Evolutionary conservation across 2,329 filamentous ascomycete genomes (phyloP), one percentile per base, ranked within the genome.

Genomic region (Penicillium sp.): DNA sequence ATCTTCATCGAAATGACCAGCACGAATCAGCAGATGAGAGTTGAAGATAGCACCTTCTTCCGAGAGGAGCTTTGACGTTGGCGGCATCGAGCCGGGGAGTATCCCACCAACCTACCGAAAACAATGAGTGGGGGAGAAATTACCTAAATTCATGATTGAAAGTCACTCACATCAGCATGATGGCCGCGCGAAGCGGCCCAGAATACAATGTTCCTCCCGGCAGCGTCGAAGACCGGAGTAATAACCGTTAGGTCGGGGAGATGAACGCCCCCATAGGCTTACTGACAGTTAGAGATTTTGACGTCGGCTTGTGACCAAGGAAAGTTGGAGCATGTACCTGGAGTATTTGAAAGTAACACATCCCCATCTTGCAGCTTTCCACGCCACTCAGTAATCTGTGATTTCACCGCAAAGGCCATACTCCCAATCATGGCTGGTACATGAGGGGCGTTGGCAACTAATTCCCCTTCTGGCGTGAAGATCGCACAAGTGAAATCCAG

Each of bases 401-500:
- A 84, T 53, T 78, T 76, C 3, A 89, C 84, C 48, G 85, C 88
- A 5, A 83, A 88, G 6, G 82, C 84, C 85, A 89, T 88, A 41
- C 48, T 21, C 85, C 86, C 6, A 89, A 71, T 37, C 32, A 62
- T 89, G 84, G 0, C 84, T 0, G 87, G 87, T 12, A 91, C 70
- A 73, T 90, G 85, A 0, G 87, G 86, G 22, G 86, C 77, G 52
- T 72, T 72, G 3, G 69, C 69, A 1, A 90, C 85, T 1, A 90
- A 72, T 0, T 83, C 83, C 17, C 86, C 86, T 6, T 80, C 78
- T 0, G 80, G 77, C 57, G 87, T 84, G 53, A 90, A 90, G 1
- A 90, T 75, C 21, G 86, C 86, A 59, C 86, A 91, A 1, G 84
- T 87, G 61, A 88, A 91, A 61, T 91, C 86, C 0, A 90, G 75